These are phyloP conservation scores for Crassisporium funariophilum DNA, from an alignment of 768 basidiomycete genomes.

Conservation along the genomic window DNA sequence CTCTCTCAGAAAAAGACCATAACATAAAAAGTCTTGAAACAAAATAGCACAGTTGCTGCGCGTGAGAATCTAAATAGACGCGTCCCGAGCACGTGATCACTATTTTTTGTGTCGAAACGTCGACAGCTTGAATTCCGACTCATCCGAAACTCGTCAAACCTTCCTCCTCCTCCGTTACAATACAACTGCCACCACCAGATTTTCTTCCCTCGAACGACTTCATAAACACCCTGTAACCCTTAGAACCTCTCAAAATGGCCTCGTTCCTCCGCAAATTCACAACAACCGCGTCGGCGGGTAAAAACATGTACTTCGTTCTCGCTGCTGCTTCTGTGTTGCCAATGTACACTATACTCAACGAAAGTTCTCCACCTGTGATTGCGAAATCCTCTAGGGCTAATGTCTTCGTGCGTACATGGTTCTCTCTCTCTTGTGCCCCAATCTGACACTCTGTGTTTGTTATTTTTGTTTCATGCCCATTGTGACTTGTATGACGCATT, in stretches of 20 bases:
- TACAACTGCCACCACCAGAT: not conserved
- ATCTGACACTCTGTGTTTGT: not conserved
- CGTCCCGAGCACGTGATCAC: not conserved
- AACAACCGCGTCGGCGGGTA: constrained; percentile 46
- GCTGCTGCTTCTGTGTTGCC: constrained; percentile 32
- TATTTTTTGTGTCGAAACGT: not conserved
- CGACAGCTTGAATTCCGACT: not conserved
- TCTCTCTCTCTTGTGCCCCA: not conserved
- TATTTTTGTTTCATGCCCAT: not conserved
- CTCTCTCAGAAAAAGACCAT: too few species aligned
- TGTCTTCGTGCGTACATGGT: constrained; percentile 35
- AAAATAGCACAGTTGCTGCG: too few species aligned
- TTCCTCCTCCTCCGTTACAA: too few species aligned
- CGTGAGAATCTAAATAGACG: too few species aligned
- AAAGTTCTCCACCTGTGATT: constrained; percentile 17
- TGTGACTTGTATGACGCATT: not conserved
- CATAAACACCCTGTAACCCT: not conserved
- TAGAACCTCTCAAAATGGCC: constrained; percentile 44
- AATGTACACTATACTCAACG: constrained; percentile 32
- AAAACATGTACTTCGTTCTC: constrained; percentile 36
- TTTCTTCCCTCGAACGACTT: not conserved
- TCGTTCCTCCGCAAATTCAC: constrained; percentile 54
- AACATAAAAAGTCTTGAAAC: too few species aligned
- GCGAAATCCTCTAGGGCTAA: constrained; percentile 33
- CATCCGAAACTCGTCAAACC: not conserved